Evolutionary conservation across 1,284 basidiomycete genomes (phyloP).

Genomic region (Baeospora myosura): DNA sequence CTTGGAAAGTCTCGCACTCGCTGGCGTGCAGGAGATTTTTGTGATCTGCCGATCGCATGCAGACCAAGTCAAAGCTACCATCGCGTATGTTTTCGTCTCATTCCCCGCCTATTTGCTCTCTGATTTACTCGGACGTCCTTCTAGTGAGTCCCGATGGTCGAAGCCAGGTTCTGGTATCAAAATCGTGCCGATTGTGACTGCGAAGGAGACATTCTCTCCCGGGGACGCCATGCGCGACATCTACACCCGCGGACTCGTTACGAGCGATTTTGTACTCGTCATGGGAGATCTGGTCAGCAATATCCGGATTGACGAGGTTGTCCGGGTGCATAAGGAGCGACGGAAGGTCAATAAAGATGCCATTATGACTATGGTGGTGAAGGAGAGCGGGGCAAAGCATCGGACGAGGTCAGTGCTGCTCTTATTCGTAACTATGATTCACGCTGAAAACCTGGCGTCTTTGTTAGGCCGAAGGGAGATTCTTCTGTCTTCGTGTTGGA

Average conservation of each 20-base stretch:
- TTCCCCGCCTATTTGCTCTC: conserved; percentile 10
- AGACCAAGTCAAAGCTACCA: conserved; percentile 73
- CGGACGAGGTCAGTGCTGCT: conserved; percentile 56
- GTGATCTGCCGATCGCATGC: conserved; percentile 87
- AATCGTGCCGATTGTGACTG: conserved; percentile 83
- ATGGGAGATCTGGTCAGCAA: conserved; percentile 94
- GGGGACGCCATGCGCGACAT: conserved; percentile 97
- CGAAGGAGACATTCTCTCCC: conserved; percentile 82
- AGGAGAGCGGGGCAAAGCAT: conserved; percentile 66
- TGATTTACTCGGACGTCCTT: conserved; percentile 9
- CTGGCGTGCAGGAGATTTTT: conserved; percentile 93
- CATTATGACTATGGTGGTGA: conserved; percentile 94
- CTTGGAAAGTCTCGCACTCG: conserved; percentile 85
- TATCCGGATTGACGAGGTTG: conserved; percentile 83
- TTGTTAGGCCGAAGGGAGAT: conserved; percentile 55
- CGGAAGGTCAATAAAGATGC: conserved; percentile 84
- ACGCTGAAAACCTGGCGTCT: conserved; percentile 8
- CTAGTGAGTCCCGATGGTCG: conserved; percentile 75
- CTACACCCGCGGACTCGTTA: conserved; percentile 88
- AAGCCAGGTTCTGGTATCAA: conserved; percentile 70
- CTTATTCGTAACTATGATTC: conserved; percentile 15
- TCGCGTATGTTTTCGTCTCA: conserved; percentile 51
- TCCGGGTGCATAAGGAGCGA: conserved; percentile 83
- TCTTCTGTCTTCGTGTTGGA: conserved; percentile 71
- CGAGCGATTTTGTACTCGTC: conserved; percentile 89